Evolutionary conservation across 495 filamentous ascomycete species (phyloP).

Genomic region (Choiromyces venosus): DNA sequence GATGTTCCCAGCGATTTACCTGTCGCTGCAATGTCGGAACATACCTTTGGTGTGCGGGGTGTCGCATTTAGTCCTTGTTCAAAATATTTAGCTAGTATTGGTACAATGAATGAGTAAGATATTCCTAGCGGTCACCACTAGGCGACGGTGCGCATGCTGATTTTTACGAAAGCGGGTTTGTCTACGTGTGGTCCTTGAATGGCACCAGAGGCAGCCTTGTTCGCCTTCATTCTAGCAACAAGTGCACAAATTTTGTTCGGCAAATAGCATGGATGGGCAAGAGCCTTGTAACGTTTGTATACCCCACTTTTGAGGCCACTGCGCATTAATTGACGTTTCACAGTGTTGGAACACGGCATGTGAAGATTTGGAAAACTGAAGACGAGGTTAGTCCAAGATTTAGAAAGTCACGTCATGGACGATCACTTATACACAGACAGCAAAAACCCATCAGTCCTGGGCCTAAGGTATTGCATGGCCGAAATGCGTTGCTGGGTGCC

Average conservation of each 20-base stretch:
- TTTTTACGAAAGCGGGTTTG: conserved; percentile 56
- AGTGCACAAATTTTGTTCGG: conserved; percentile 77
- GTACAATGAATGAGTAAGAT: conserved; percentile 66
- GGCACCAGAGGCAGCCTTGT: conserved; percentile 69
- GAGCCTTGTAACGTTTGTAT: conserved; percentile 58
- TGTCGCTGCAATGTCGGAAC: conserved; percentile 78
- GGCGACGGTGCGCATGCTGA: conserved; percentile 9
- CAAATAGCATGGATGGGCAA: conserved; percentile 84
- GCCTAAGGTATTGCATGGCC: conserved; percentile 55
- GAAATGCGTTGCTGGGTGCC: conserved; percentile 67
- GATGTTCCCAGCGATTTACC: conserved; percentile 74
- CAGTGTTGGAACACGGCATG: conserved; percentile 78
- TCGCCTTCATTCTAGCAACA: conserved; percentile 83
- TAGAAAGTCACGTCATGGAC: conserved; percentile 44
- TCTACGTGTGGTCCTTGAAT: conserved; percentile 86
- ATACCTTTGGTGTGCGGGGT: conserved; percentile 80
- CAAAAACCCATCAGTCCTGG: conserved; percentile 45
- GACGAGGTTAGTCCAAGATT: conserved; percentile 47
- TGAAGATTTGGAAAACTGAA: conserved; percentile 88
- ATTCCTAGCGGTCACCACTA: conserved; percentile 6
- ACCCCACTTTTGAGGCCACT: conserved; percentile 32
- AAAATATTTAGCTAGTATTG: conserved; percentile 80
- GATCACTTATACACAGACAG: conserved; percentile 43
- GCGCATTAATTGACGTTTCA: conserved; percentile 41
- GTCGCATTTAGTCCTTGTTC: conserved; percentile 86